Percentiles rank a stretch among this genome's conserved stretches.
phyloP scores from a whole-genome alignment of 1,284 basidiomycete genomes.

The Termitomyces sp. region DNA sequence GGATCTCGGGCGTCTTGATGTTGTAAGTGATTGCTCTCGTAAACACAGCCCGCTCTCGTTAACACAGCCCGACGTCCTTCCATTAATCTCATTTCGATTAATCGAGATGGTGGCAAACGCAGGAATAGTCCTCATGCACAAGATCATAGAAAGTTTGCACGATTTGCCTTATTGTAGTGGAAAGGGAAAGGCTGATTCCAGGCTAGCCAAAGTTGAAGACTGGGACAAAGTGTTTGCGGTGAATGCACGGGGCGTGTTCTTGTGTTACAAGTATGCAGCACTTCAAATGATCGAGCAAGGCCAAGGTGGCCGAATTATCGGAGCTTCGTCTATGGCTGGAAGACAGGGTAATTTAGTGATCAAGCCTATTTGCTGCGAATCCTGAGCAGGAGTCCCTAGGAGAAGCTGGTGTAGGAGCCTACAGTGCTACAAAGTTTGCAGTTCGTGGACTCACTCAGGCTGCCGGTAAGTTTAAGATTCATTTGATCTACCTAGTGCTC shows the following conservation, averaged over 20 bases:
- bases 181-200: not conserved
- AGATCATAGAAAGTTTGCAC: constrained; percentile 19
- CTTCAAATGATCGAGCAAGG: constrained; percentile 27
- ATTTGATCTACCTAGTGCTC: not conserved
- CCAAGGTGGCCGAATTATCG: constrained; percentile 26
- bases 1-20: constrained; percentile 21
- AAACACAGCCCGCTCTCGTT: not conserved
- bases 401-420: constrained; percentile 15
- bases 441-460: constrained; percentile 28
- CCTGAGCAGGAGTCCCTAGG: constrained; percentile 6
- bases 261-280: constrained; percentile 26
- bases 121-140: constrained; percentile 13
- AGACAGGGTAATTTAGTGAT: constrained; percentile 15
- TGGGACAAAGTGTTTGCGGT: constrained; percentile 21
- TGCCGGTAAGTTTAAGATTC: not conserved
- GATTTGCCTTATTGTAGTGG: not conserved
- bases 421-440: constrained; percentile 28
- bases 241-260: constrained; percentile 23
- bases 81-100: not conserved
- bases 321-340: constrained; percentile 21
- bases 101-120: constrained; percentile 25
- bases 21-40: constrained; percentile 12
- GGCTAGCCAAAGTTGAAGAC: constrained; percentile 15
- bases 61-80: not conserved
- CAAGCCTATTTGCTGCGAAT: not conserved